Conservation (phyloP, 2,329 filamentous ascomycete species). For the Sporothrix globosa region DNA sequence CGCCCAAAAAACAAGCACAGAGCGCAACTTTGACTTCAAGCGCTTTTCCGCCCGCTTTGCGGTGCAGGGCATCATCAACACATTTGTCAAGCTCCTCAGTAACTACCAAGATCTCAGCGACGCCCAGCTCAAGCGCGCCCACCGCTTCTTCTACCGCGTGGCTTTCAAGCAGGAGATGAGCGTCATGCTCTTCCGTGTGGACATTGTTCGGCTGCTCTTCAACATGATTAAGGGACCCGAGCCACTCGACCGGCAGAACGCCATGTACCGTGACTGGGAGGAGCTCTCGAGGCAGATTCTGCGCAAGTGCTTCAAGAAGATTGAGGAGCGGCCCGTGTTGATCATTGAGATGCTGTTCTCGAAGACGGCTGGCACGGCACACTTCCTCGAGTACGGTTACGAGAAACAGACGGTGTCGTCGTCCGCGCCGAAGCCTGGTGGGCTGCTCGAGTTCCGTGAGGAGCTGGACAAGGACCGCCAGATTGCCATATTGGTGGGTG, state of each 20-base stretch:
- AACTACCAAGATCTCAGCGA: constrained; percentile 80
- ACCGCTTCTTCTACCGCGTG: constrained; percentile 90
- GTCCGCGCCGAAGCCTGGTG: constrained; percentile 67
- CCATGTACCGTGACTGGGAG: constrained; percentile 86
- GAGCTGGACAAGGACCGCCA: constrained; percentile 67
- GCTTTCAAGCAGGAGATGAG: constrained; percentile 94
- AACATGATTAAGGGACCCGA: constrained; percentile 90
- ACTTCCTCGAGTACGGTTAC: constrained; percentile 88
- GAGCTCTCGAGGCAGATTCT: constrained; percentile 84
- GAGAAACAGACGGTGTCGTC: constrained; percentile 71
- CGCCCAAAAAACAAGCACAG: constrained; percentile 71
- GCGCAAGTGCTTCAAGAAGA: constrained; percentile 77
- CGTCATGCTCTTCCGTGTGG: constrained; percentile 84
- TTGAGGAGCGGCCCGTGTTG: constrained; percentile 81
- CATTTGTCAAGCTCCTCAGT: constrained; percentile 77
- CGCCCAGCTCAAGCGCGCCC: constrained; percentile 83
- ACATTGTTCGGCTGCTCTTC: constrained; percentile 86
- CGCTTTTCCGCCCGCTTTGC: constrained; percentile 80
- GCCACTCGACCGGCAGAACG: constrained; percentile 66
- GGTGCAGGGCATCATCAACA: constrained; percentile 83
- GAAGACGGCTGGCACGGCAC: constrained; percentile 80
- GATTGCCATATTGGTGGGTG: constrained; percentile 77
- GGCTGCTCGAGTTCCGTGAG: constrained; percentile 80
- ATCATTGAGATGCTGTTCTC: constrained; percentile 93
- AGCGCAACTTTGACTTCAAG: constrained; percentile 92